These are phyloP conservation scores for Kodamaea jinghongensis DNA, from an alignment of 805 yeast genomes.

Conservation along the genomic window DNA sequence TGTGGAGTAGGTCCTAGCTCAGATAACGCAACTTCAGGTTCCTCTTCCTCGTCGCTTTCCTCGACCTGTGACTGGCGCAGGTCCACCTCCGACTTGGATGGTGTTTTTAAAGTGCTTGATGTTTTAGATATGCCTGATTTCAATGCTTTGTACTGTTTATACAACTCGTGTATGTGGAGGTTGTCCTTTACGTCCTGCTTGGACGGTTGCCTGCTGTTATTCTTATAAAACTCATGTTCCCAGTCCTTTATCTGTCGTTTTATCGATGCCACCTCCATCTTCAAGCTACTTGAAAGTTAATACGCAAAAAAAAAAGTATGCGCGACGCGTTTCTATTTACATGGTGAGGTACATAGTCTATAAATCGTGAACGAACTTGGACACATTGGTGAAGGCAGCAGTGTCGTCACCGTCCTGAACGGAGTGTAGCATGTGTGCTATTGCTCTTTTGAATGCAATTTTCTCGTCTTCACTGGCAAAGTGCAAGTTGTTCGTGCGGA, in stretches of 20 bases:
- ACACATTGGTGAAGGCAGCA: constrained; percentile 47
- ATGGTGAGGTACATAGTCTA: too few species aligned
- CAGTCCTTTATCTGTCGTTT: constrained; percentile 36
- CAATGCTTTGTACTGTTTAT: constrained; percentile 28
- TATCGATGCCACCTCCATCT: constrained; percentile 13
- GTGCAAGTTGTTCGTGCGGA: constrained; percentile 11
- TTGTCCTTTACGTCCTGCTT: constrained; percentile 35
- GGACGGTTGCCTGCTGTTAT: constrained; percentile 29
- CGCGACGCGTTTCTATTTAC: too few species aligned
- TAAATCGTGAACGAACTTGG: constrained; percentile 15
- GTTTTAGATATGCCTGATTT: too few species aligned
- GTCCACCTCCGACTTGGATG: neutral
- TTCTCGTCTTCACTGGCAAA: constrained; percentile 23
- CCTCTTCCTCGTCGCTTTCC: constrained; percentile 1
- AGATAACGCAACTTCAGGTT: constrained; percentile 2
- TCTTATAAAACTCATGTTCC: constrained; percentile 35
- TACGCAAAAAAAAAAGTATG: neutral
- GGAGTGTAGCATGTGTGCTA: constrained; percentile 17
- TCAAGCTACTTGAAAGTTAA: neutral
- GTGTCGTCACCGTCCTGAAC: constrained; percentile 36
- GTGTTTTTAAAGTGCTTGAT: neutral
- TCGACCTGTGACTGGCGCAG: neutral
- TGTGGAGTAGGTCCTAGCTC: constrained; percentile 89
- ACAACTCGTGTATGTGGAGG: constrained; percentile 26
- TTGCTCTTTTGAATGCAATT: constrained; percentile 21